Base-by-base conservation (phyloP, 768 basidiomycete species). In the Mycena vulgaris region DNA sequence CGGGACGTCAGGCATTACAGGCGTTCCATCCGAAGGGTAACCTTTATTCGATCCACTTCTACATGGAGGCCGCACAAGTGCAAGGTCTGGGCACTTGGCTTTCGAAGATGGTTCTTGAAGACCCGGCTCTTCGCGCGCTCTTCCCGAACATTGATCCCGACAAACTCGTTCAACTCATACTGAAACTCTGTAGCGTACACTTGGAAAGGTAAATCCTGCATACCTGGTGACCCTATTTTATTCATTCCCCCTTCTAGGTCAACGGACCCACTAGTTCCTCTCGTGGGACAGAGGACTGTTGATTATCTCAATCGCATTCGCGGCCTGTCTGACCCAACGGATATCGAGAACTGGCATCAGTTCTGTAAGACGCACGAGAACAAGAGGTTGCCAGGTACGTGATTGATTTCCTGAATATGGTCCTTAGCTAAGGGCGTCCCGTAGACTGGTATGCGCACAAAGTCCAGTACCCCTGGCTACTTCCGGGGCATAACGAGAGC, bases 31-130 rank as follows among this genome's bases (percentile, higher is more conserved):
- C 42, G 16, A 59, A 42, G 14, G 65, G 65, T 19, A 66, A 59
- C 16, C 30, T 66, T 16, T 42, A 27, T 23, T 57, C 56, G 2
- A 48, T 47, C 14, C 59, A 23, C 30, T 60, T 60, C 45, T 42
- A 60, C n/a, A 60, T 60, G 45, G 65, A 66, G 65, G 65, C 53
- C 23, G 65, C 65, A 1, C 65, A 66, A 37, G 48, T 59, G 4
- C 65, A 66, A 40, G 56, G 56, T 25, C 37, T 66, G 5, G 65
- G 28, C 2, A 23, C 17, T 16, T 10, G 11, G 28, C 58, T 60
- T 45, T 19, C 47, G 13, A 48, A 60, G 13, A 60, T 60, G 28
- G 42, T 60, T 37, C 19, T 33, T 1, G 8, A 33, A 6, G 59
- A 48, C 45, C 45, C 59, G 2, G 59, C 27, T 2, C 59, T 60